Evolutionary conservation across 2,329 filamentous ascomycete species (phyloP).

Genomic region (Penicillium sp.): DNA sequence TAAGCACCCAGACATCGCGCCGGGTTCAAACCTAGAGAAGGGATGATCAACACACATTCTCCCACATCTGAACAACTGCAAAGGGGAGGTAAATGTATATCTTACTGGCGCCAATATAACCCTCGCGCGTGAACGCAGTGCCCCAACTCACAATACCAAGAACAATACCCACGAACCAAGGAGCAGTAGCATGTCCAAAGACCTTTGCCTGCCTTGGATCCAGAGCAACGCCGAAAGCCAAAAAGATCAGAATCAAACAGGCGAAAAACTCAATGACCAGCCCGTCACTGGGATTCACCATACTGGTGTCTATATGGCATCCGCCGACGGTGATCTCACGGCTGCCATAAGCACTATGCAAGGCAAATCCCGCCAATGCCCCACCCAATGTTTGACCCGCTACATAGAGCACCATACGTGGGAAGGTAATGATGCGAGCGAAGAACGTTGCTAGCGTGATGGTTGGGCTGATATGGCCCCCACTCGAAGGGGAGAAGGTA

Average conservation of each 20-base stretch:
- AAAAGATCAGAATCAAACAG: conserved; percentile 49
- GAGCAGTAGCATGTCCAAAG: conserved; percentile 53
- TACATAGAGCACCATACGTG: conserved; percentile 52
- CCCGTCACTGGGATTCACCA: conserved; percentile 42
- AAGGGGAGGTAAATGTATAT: neutral
- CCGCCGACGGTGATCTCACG: conserved; percentile 37
- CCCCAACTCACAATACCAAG: conserved; percentile 41
- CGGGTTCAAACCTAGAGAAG: conserved; percentile 42
- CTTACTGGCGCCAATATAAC: conserved; percentile 45
- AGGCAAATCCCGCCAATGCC: conserved; percentile 46
- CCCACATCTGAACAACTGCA: neutral
- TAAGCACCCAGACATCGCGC: conserved; percentile 50
- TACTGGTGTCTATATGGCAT: conserved; percentile 38
- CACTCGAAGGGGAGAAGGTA: conserved; percentile 50
- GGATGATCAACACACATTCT: conserved; percentile 4
- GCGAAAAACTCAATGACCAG: conserved; percentile 53
- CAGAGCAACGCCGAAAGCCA: conserved; percentile 55
- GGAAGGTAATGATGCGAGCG: conserved; percentile 51
- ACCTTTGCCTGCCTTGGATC: conserved; percentile 54
- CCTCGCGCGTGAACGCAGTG: conserved; percentile 41
- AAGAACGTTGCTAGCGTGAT: conserved; percentile 58
- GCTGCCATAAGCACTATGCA: conserved; percentile 36
- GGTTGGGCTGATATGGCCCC: conserved; percentile 56
- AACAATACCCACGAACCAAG: conserved; percentile 50
- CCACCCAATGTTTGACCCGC: conserved; percentile 49